phyloP scores from a whole-genome alignment of 257 asterid species.

The Striga asiatica region DNA sequence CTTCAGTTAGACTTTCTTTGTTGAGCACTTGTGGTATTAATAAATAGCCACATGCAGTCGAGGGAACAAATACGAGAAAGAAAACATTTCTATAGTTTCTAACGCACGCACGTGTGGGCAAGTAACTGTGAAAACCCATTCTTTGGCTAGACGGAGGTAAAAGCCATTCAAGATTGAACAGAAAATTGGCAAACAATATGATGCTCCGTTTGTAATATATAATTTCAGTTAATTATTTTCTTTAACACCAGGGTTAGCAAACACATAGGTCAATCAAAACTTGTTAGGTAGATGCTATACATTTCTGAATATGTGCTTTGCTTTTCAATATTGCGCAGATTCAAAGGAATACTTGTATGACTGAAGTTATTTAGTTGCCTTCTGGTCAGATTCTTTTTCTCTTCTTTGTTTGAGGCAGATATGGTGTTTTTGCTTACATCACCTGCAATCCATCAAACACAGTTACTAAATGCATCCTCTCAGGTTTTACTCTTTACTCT shows the following conservation, averaged over 20 bases:
- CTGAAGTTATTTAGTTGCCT: background rate
- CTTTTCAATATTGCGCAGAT: too few relatives aligned
- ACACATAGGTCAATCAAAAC: background rate
- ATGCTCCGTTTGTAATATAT: background rate
- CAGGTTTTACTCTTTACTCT: slow-evolving; percentile 25
- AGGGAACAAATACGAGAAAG: background rate
- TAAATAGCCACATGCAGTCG: background rate
- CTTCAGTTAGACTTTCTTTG: too few relatives aligned
- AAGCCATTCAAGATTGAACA: slow-evolving; percentile 1
- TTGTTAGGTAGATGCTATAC: too few relatives aligned
- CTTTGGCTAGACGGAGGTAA: background rate
- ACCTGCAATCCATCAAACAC: slow-evolving; percentile 24
- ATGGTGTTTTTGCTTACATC: slow-evolving; percentile 38
- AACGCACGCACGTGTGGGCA: background rate
- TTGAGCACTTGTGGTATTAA: too few relatives aligned
- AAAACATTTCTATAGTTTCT: background rate
- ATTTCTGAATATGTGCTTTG: too few relatives aligned
- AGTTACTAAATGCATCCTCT: slow-evolving; percentile 28
- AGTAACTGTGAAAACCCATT: background rate
- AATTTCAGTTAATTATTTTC: background rate
- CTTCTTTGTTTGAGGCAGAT: slow-evolving; percentile 18
- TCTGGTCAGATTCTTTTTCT: background rate
- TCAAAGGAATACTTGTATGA: too few relatives aligned
- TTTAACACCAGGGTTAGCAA: background rate
- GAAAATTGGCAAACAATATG: background rate